Evolutionary conservation across 1,139 yeast species (phyloP), one percentile per base, ranked within the genome.

Genomic region (Nakaseomyces kungkrabaensis): DNA sequence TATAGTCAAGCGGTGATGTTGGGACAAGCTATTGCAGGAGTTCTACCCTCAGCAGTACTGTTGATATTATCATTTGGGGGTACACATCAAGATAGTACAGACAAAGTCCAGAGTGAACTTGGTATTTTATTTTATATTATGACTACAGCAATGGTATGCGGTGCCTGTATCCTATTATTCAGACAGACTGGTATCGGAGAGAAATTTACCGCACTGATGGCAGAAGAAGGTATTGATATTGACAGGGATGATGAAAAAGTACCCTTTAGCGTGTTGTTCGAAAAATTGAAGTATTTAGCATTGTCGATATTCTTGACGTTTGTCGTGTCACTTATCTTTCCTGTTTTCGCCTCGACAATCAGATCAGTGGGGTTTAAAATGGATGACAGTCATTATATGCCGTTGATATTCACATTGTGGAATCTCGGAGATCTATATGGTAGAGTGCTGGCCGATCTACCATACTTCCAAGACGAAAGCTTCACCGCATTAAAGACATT

Each of bases 21-120:
- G 5, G 98, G 98, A 1, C 96, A 92, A 66, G 96, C 96, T 0
- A 72, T 90, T 11, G 89, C 97, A 0, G 97, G 97, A 0, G 95
- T 90, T 0, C 70, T 90, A 47, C 97, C 97, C 0, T 81, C 96
- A 0, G 67, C 84, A 13, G 84, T 95, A 0, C 72, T 89, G 49
- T 81, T 90, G 46, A 48, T 79, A 1, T 78, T 90, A 1, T 75
- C 83, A 42, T 55, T 78, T 40, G 65, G 77, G 4, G 64, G 60
- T 4, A 60, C 56, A 47, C 43, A 55, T 24, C 34, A 51, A 11
- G 47, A 31, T 1, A 27, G 31, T 3, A 43, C 37, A 5, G 50
- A 63, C 1, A 66, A 60, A 24, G 72, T 72, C 22, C 72, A 71
- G 53, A 69, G 78, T 55, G 71, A 64, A 46, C 77, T 80, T 0